Percentiles rank a stretch among this genome's conserved stretches.
Evolutionary conservation across 768 basidiomycete genomes (phyloP).

Genomic region (Rhodotorula graminis): DNA sequence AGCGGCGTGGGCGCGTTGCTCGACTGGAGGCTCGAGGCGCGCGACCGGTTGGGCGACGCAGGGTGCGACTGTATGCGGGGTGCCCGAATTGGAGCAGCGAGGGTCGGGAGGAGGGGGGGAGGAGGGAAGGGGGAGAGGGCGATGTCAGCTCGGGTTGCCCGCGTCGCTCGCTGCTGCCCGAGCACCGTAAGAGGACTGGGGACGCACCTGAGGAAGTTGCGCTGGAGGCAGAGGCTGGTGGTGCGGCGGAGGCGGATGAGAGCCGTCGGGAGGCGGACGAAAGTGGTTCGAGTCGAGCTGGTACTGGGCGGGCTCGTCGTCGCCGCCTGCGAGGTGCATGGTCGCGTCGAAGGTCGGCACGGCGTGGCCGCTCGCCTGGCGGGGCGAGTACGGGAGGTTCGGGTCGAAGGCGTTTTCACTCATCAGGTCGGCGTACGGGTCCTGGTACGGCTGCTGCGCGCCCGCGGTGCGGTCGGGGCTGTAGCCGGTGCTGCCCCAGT

Average conservation of each 20-base stretch:
- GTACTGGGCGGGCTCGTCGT: conserved; percentile 7
- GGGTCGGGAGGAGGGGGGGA: background rate
- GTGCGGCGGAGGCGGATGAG: background rate
- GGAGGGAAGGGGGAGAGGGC: background rate
- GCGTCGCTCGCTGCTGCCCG: too few species aligned
- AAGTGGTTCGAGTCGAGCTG: background rate
- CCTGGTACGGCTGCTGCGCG: background rate
- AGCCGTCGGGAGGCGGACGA: too few species aligned
- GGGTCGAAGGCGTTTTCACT: conserved; percentile 9
- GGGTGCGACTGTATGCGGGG: conserved; percentile 11
- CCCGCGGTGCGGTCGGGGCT: conserved; percentile 8
- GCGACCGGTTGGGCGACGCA: conserved; percentile 19
- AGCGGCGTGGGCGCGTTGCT: conserved; percentile 1
- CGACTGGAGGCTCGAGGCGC: conserved; percentile 16
- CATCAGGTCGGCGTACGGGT: conserved; percentile 6
- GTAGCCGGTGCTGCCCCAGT: conserved; percentile 13
- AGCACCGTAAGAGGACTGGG: too few species aligned
- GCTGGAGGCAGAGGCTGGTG: background rate
- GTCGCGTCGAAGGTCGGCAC: conserved; percentile 25
- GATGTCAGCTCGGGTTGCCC: background rate
- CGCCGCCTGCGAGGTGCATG: conserved; percentile 15
- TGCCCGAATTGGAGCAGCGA: too few species aligned
- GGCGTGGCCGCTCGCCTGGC: background rate
- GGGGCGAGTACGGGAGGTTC: background rate
- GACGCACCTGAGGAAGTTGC: background rate